phyloP scores from a whole-genome alignment of 129 eudicot species.

The Flaveria robusta region DNA sequence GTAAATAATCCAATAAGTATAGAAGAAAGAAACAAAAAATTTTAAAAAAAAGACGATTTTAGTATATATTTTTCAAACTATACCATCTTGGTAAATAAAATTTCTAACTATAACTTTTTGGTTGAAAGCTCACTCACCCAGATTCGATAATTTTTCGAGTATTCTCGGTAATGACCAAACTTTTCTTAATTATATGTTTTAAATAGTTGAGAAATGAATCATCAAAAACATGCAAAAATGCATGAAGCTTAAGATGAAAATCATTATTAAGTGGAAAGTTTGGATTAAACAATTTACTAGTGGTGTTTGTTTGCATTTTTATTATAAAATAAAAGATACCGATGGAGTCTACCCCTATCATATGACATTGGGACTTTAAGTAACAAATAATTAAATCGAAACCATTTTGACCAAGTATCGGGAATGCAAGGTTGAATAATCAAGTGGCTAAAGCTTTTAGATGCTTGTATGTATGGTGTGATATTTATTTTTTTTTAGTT shows the following conservation, averaged over 20 bases:
- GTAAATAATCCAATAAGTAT: too few relatives aligned
- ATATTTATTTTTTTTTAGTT: slow-evolving; percentile 1
- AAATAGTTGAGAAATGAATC: background rate
- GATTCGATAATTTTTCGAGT: too few relatives aligned
- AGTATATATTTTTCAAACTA: too few relatives aligned
- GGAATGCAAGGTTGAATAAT: slow-evolving; percentile 30
- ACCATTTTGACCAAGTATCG: slow-evolving; percentile 24
- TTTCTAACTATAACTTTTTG: too few relatives aligned
- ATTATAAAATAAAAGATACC: slow-evolving; percentile 18
- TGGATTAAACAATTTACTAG: slow-evolving; percentile 19
- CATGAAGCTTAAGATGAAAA: slow-evolving; percentile 3
- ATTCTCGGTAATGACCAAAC: too few relatives aligned
- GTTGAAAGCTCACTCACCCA: too few relatives aligned
- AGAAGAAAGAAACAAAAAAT: too few relatives aligned
- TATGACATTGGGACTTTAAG: slow-evolving; percentile 42
- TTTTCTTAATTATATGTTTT: background rate
- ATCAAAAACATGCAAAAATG: slow-evolving; percentile 6
- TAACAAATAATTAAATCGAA: slow-evolving; percentile 24
- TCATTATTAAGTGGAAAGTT: slow-evolving; percentile 6
- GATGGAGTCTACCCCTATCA: slow-evolving; percentile 33
- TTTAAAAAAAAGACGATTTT: too few relatives aligned
- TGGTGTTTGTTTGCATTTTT: slow-evolving; percentile 35
- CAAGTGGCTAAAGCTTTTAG: slow-evolving; percentile 26
- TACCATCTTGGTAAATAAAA: too few relatives aligned
- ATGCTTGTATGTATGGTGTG: background rate